Base-by-base conservation (phyloP, 1,284 basidiomycete genomes). In the Austroboletus niveus region DNA sequence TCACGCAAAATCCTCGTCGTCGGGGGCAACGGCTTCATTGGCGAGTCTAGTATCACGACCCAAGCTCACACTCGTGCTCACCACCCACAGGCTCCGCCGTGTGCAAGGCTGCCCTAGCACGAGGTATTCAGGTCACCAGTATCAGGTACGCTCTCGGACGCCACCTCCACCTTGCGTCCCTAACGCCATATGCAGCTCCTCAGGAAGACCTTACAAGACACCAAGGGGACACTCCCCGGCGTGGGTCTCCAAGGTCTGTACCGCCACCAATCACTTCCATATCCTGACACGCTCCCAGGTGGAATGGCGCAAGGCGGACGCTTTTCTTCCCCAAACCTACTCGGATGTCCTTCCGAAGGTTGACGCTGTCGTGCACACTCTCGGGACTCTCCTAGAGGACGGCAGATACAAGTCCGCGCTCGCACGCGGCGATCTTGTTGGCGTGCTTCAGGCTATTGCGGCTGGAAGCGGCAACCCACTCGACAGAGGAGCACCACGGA, bases 1-100 rank as follows among this genome's bases (percentile, higher is more conserved):
- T 6, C 27, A 56, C 81, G 79, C 56, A 84, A 78, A 65, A 79
- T 97, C 53, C 81, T 95, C 8, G 93, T 98, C 31, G 83, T 97
- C 1, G 95, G 95, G 17, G 94, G 94, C 31, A 97, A 97, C 70
- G 94, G 95, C 12, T 98, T 96, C 74, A 84, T 98, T 58, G 94
- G 93, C 90, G 60, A 55, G 51, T 50, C 45, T 1, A 11, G 1
- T 4, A 51, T 29, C 46, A 51, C n/a, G 42, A 46, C 22, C 30
- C 31, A 30, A 10, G 31, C 49, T 27, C 30, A 32, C 29, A n/a
- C 53, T 47, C n/a, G 15, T 49, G 51, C 20, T 60, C 41, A 53
- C 55, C 49, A 52, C 50, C 47, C 27, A 10, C 62, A 96, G 95
- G 96, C 51, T 97, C 95, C 24, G 88, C 94, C 7, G 84, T 98